Conservation (phyloP, 2,329 filamentous ascomycete genomes). For the Fusarium torreyae region DNA sequence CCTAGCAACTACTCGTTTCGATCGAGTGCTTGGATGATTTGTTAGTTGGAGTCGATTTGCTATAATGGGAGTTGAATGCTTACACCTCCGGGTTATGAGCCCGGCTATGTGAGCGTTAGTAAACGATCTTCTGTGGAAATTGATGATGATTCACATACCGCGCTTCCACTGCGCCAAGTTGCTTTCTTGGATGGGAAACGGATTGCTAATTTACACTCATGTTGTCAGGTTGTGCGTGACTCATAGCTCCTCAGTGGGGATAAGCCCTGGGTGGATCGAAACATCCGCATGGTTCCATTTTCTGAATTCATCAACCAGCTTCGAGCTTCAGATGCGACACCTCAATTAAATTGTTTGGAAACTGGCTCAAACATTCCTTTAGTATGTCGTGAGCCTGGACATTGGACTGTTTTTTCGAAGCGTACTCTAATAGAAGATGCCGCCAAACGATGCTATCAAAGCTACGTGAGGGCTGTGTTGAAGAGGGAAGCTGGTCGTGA, state of each 20-base stretch:
- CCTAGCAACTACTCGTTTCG: constrained; percentile 33
- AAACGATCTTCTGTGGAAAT: neutral
- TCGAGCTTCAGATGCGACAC: no score
- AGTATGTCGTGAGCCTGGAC: no score
- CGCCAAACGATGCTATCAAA: no score
- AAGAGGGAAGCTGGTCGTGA: no score
- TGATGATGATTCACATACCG: constrained; percentile 8
- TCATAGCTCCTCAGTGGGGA: constrained; percentile 15
- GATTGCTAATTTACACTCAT: neutral
- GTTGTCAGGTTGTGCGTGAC: neutral
- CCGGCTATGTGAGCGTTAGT: constrained; percentile 25
- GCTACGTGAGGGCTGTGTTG: no score
- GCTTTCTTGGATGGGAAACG: constrained; percentile 15
- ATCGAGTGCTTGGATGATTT: constrained; percentile 11
- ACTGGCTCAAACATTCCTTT: no score
- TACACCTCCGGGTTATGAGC: constrained; percentile 34
- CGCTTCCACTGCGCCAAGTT: constrained; percentile 35
- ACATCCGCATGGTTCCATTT: neutral
- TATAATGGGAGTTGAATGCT: constrained; percentile 1
- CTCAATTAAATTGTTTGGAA: no score
- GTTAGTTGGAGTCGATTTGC: neutral
- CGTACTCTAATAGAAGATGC: no score
- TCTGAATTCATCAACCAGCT: neutral
- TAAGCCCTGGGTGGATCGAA: constrained; percentile 20
- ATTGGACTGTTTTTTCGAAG: no score